Evolutionary conservation across 75 land plant species (phyloP).

Genomic region (Azolla pinnata): DNA sequence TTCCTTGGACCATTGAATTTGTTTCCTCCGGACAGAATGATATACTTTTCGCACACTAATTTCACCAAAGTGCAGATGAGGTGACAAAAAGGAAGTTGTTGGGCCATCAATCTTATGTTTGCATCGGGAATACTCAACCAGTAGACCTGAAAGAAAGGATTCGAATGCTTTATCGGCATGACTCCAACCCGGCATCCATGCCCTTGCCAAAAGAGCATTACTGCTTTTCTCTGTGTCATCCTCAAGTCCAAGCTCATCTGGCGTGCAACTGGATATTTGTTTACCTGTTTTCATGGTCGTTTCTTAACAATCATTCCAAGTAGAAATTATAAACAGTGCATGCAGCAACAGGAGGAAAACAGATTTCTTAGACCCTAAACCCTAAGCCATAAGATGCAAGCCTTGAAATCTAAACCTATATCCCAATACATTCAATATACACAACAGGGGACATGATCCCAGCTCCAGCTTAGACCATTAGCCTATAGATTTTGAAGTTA

Average conservation of each 20-base stretch:
- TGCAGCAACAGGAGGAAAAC: neutral
- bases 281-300: too few relatives aligned
- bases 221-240: constrained; percentile 78
- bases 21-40: constrained; percentile 69
- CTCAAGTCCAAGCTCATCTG: constrained; percentile 63
- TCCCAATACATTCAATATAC: too few relatives aligned
- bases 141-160: constrained; percentile 65
- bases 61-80: constrained; percentile 94
- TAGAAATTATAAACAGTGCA: neutral
- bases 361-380: neutral
- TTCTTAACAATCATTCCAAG: too few relatives aligned
- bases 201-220: constrained; percentile 84
- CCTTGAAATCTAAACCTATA: too few relatives aligned
- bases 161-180: constrained; percentile 75
- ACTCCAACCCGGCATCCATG: constrained; percentile 97
- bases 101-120: constrained; percentile 78
- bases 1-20: constrained; percentile 82
- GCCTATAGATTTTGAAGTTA: too few relatives aligned
- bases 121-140: constrained; percentile 60
- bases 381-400: neutral
- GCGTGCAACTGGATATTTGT: constrained; percentile 42
- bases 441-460: too few relatives aligned
- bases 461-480: too few relatives aligned
- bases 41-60: constrained; percentile 82
- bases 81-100: constrained; percentile 81